Conservation (phyloP, 768 basidiomycete species). For the Cyclocybe aegerita region DNA sequence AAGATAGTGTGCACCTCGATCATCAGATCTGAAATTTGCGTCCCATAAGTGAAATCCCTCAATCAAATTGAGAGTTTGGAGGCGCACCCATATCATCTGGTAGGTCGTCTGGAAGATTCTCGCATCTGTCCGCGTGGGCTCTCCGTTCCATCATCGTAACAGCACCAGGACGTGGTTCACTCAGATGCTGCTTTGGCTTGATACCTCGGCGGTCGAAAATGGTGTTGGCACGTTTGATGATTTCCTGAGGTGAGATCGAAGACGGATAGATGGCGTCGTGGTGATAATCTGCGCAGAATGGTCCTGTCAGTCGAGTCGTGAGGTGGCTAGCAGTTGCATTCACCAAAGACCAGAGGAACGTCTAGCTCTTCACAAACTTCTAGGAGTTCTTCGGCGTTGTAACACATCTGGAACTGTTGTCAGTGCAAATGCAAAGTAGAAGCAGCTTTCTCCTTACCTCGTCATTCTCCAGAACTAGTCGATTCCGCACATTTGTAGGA, state of each 20-base stretch:
- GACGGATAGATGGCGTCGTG: constrained; percentile 74
- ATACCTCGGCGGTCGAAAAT: constrained; percentile 81
- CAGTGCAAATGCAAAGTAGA: background rate
- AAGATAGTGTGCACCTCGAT: constrained; percentile 52
- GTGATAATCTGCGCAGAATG: constrained; percentile 61
- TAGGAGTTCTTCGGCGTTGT: constrained; percentile 86
- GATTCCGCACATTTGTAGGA: constrained; percentile 59
- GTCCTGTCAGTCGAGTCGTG: background rate
- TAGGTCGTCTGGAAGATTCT: constrained; percentile 59
- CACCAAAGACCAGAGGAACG: constrained; percentile 68
- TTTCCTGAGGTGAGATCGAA: constrained; percentile 55
- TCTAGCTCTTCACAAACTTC: constrained; percentile 82
- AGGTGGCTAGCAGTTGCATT: background rate
- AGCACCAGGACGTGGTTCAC: constrained; percentile 86
- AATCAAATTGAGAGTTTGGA: constrained; percentile 15
- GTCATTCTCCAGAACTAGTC: constrained; percentile 92
- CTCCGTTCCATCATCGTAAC: constrained; percentile 80
- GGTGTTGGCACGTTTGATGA: constrained; percentile 73
- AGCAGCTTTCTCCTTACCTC: constrained; percentile 51
- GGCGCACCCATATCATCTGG: constrained; percentile 63
- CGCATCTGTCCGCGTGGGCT: constrained; percentile 85
- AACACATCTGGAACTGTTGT: constrained; percentile 57
- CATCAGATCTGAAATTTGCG: constrained; percentile 65
- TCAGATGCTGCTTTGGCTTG: constrained; percentile 88
- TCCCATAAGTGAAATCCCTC: constrained; percentile 6